Evolutionary conservation across 2,329 filamentous ascomycete genomes (phyloP), one percentile per base, ranked within the genome.

Genomic region (Fusarium cyanostomum): DNA sequence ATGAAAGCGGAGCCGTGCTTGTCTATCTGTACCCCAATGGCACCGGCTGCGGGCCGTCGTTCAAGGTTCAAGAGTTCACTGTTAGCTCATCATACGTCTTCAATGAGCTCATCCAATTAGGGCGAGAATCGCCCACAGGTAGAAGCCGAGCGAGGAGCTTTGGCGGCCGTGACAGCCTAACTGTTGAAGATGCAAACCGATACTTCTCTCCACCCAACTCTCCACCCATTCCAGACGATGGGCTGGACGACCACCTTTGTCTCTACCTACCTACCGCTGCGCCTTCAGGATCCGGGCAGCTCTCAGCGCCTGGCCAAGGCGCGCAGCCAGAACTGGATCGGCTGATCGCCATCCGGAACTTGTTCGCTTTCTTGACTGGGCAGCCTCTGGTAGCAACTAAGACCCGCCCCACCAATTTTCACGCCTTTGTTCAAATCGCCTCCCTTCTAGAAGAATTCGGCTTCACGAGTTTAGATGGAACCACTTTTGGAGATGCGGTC

Each of bases 331-430:
- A 86, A 42, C 71, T 86, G 31, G 85, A 88, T 46, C 80, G 81
- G 3, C 73, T 89, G 11, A 78, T 90, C 33, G 83, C 82, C 4
- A 81, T 87, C 24, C 81, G 88, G 48, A 90, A 90, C 65, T 72
- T 90, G 35, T 90, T 90, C 62, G 88, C 88, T 7, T 87, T 90
- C 62, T 74, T 90, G 52, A 87, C 82, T 0, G 84, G 84, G 26
- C 86, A 89, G 66, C 86, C 86, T 2, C 77, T 90, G 1, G 85
- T 90, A 2, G 86, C 80, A 13, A 89, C 86, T 5, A 81, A 78
- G 45, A 66, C 76, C 7, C 79, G 80, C 35, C 81, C 86, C 2
- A 84, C 79, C 1, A 73, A 82, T 5, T 89, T 87, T 68, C 70
- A 78, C 3, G 82, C 84, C 4, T 81, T 90, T 55, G 69, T 87